Evolutionary conservation across 2,329 filamentous ascomycete species (phyloP).

Genomic region (Talaromyces amestolkiae): DNA sequence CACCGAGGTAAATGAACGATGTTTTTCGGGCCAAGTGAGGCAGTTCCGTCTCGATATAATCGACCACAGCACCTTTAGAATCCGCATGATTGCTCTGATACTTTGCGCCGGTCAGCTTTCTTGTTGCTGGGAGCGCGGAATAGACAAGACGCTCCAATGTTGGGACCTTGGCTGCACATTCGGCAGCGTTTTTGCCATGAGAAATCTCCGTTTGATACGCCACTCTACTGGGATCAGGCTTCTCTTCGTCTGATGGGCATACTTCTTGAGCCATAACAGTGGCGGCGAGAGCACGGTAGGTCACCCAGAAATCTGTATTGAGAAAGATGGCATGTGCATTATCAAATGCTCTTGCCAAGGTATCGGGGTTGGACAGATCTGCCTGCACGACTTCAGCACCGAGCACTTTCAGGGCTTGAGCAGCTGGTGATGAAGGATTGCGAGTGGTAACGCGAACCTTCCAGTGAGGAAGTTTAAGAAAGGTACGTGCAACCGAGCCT

Average conservation of each 20-base stretch:
- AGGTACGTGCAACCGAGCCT: background rate
- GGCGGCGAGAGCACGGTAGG: background rate
- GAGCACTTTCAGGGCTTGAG: background rate
- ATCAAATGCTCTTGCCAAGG: background rate
- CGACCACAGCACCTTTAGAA: background rate
- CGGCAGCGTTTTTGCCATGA: background rate
- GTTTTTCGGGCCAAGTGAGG: background rate
- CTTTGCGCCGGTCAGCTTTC: background rate
- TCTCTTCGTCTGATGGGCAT: background rate
- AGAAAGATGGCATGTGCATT: background rate
- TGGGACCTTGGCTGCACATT: conserved; percentile 7
- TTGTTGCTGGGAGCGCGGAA: conserved; percentile 53
- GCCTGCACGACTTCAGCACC: background rate
- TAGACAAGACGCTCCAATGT: conserved; percentile 51
- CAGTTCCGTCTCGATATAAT: background rate
- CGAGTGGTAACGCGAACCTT: background rate
- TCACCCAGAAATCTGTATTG: background rate
- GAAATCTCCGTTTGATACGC: background rate
- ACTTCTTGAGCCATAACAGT: background rate
- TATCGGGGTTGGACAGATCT: background rate
- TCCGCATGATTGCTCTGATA: background rate
- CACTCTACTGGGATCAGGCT: background rate
- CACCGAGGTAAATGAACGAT: background rate
- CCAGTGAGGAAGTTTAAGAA: background rate
- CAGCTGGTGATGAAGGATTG: background rate